Evolutionary conservation across 306 rosid genomes (phyloP).

Genomic region (Glycine latifolia): DNA sequence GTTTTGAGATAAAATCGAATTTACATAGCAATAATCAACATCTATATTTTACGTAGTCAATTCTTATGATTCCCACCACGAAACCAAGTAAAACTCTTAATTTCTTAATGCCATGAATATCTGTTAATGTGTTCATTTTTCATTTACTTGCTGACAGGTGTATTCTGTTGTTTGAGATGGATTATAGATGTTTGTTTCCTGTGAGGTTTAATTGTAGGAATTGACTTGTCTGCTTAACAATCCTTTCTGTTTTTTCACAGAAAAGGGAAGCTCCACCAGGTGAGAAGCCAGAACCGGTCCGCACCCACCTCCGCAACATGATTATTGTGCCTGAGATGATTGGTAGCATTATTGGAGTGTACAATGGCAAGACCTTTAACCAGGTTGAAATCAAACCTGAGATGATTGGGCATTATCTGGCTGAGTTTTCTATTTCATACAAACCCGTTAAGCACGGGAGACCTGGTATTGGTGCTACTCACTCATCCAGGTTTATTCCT

Average conservation of each 20-base stretch:
- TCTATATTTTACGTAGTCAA: too few species aligned
- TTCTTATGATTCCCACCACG: too few species aligned
- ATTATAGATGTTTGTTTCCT: not conserved
- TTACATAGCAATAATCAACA: too few species aligned
- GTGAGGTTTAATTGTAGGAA: not conserved
- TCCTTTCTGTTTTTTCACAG: conserved; percentile 37
- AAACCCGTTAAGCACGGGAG: conserved; percentile 97
- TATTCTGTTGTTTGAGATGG: not conserved
- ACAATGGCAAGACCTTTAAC: conserved; percentile 94
- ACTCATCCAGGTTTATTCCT: conserved; percentile 97
- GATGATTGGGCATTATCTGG: conserved; percentile 92
- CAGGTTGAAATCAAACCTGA: conserved; percentile 95
- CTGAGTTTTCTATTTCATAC: conserved; percentile 93
- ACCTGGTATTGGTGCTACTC: conserved; percentile 99
- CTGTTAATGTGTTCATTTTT: not conserved
- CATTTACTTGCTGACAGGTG: not conserved
- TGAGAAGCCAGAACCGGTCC: conserved; percentile 94
- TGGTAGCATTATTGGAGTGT: conserved; percentile 87
- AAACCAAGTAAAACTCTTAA: too few species aligned
- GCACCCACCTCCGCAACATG: conserved; percentile 94
- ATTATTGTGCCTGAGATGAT: conserved; percentile 94
- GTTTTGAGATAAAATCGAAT: too few species aligned
- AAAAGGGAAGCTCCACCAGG: conserved; percentile 94
- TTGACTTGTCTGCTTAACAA: not conserved
- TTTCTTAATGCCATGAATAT: not conserved